Conservation (phyloP, 768 basidiomycete genomes). For the Polyporus arcularius region DNA sequence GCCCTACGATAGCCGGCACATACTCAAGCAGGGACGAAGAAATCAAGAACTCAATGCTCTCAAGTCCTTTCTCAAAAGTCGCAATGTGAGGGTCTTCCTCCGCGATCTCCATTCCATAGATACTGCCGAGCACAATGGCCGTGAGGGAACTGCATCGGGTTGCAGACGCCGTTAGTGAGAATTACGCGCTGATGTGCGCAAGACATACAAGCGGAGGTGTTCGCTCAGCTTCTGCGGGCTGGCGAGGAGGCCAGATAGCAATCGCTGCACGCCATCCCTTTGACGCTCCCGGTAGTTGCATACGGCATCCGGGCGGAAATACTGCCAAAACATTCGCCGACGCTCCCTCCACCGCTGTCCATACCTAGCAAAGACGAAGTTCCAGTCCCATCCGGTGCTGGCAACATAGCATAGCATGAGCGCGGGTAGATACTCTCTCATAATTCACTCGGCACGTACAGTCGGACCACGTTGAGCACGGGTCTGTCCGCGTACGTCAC, state of each 20-base stretch:
- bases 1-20: too few species aligned
- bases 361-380: slow-evolving; percentile 28
- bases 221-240: not conserved
- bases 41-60: too few species aligned
- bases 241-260: slow-evolving; percentile 1
- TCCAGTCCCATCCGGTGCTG: slow-evolving; percentile 30
- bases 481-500: slow-evolving; percentile 40
- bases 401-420: not conserved
- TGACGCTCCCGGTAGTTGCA: slow-evolving; percentile 1
- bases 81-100: too few species aligned
- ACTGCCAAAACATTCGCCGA: slow-evolving; percentile 29
- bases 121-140: too few species aligned
- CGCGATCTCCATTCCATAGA: too few species aligned
- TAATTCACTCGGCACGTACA: not conserved
- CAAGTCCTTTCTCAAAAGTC: too few species aligned
- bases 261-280: not conserved
- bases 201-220: not conserved
- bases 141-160: too few species aligned
- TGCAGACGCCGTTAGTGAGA: too few species aligned
- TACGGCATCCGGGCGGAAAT: slow-evolving; percentile 22
- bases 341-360: slow-evolving; percentile 26
- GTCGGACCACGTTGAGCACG: not conserved
- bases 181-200: too few species aligned
- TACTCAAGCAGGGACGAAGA: too few species aligned
- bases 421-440: too few species aligned